Conservation (phyloP, 164 flowering plant genomes). For the Magnolia officinalis region DNA sequence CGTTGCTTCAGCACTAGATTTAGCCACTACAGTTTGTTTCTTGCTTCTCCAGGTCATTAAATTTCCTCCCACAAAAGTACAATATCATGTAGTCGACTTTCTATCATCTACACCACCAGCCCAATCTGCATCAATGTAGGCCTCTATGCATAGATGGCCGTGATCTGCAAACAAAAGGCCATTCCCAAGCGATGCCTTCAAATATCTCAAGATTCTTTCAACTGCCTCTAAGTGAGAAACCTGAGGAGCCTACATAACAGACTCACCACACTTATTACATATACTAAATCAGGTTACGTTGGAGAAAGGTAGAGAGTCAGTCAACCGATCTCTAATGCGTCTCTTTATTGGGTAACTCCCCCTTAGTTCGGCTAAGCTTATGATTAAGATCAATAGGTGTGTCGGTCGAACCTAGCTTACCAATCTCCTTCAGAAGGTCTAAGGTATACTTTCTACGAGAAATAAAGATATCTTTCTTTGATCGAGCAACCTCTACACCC, state of each 20-base stretch:
- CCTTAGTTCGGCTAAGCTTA: background rate
- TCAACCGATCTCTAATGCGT: background rate
- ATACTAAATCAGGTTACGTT: background rate
- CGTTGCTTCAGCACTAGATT: background rate
- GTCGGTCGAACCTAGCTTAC: background rate
- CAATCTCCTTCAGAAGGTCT: background rate
- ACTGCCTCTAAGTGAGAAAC: background rate
- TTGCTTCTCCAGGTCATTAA: slow-evolving; percentile 2
- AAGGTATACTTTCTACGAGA: background rate
- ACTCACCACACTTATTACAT: background rate
- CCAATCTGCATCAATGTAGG: slow-evolving; percentile 2
- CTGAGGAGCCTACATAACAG: background rate
- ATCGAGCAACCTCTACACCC: background rate
- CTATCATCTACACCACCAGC: background rate
- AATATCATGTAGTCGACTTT: background rate
- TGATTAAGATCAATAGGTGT: background rate
- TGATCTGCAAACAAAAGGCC: background rate
- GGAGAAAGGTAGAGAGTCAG: background rate
- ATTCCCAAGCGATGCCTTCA: background rate
- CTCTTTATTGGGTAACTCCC: background rate
- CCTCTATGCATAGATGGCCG: background rate
- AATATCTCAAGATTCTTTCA: background rate
- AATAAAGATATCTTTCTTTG: background rate
- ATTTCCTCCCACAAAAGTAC: slow-evolving; percentile 1
- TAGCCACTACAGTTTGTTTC: slow-evolving; percentile 2